Evolutionary conservation across 2,329 filamentous ascomycete species (phyloP), one percentile per base, ranked within the genome.

Genomic region (Dothideomycetidae sp.): DNA sequence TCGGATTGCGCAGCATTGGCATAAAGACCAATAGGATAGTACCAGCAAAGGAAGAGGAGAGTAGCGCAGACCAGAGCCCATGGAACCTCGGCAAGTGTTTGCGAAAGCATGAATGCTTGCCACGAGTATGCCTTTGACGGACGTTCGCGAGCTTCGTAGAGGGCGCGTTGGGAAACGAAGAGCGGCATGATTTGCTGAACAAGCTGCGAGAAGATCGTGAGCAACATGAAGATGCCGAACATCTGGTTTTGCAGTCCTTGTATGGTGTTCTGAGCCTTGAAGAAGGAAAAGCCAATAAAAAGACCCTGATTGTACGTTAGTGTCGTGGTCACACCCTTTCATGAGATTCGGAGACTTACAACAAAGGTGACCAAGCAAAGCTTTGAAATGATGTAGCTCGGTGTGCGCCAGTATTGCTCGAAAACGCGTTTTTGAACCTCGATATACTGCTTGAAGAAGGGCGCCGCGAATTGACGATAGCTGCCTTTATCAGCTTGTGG

Each of bases 371-470:
- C 83, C 12, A 92, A 74, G 1, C 68, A 63, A 0, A 68, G 55
- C 66, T 93, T 93, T 50, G 81, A 78, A 63, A 88, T 92, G 57
- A 93, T 86, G 63, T 93, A 93, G 4, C 76, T 71, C 0, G 85
- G 85, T 0, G 78, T 86, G 42, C 85, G 80, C 84, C 85, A 93
- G 68, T 90, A 92, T 56, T 93, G 84, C 53, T 86, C 73, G 65
- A 90, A 90, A 16, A 90, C 79, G 50, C 85, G 82, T 46, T 70
- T 56, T 12, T 73, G 69, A 40, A 83, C 81, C 51, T 77, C 68
- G 39, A 59, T 62, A 29, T 88, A 62, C 57, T 93, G 85, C 5
- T 64, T 52, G 29, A 47, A 51, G 53, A 92, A 83, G 0, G 80
- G 73, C 4, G 82, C 81, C 3, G 85, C 85, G 43, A 93, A 93